Percentiles rank a stretch among this genome's conserved stretches.
Conservation (phyloP, 129 eudicot genomes). For the Ambrosia trifida region DNA sequence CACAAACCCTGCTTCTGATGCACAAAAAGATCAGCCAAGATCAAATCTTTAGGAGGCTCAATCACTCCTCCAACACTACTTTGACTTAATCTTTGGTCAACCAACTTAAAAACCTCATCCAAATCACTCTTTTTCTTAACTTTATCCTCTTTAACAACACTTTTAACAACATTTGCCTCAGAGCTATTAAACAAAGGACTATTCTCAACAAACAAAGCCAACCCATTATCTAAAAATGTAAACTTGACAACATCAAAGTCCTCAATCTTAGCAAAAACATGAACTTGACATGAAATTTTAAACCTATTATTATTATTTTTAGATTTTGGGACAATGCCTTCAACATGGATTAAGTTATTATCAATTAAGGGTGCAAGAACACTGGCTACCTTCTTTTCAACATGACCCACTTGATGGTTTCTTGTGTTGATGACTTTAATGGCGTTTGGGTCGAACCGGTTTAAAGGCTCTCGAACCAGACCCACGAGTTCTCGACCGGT, state of each 20-base stretch:
- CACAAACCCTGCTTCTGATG: slow-evolving; percentile 85
- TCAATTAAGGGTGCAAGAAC: slow-evolving; percentile 74
- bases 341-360: slow-evolving; percentile 33
- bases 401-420: slow-evolving; percentile 61
- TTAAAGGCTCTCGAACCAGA: slow-evolving; percentile 71
- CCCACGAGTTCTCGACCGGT: slow-evolving; percentile 80
- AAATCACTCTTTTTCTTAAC: slow-evolving; percentile 41
- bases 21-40: slow-evolving; percentile 53
- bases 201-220: slow-evolving; percentile 47
- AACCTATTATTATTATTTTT: slow-evolving; percentile 16
- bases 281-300: slow-evolving; percentile 71
- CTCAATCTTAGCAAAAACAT: slow-evolving; percentile 60
- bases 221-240: slow-evolving; percentile 40
- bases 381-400: slow-evolving; percentile 59
- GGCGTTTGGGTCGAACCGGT: slow-evolving; percentile 59
- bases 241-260: slow-evolving; percentile 44
- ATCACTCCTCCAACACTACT: slow-evolving; percentile 36
- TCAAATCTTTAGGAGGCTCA: slow-evolving; percentile 65
- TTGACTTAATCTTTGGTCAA: slow-evolving; percentile 54
- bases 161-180: slow-evolving; percentile 52
- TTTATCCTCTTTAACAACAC: background rate
- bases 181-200: slow-evolving; percentile 42
- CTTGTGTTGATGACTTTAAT: slow-evolving; percentile 66
- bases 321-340: slow-evolving; percentile 72
- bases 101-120: slow-evolving; percentile 69